Base-by-base conservation (phyloP, 352 stramenopile genomes). In the Aphanomyces cochlioides region DNA sequence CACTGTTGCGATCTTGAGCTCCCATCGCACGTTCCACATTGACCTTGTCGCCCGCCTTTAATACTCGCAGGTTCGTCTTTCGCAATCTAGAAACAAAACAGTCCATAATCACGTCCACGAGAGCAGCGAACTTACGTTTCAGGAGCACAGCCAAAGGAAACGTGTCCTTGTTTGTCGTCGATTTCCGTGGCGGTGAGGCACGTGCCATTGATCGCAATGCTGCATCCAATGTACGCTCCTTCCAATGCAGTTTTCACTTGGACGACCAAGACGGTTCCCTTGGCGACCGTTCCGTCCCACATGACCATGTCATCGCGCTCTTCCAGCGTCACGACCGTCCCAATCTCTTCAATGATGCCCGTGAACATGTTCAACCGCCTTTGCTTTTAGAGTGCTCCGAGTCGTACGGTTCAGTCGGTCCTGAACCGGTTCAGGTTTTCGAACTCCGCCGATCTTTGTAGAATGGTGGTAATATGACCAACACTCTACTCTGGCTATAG, bases 281-380 rank as follows among this genome's bases (percentile, higher is more conserved):
- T 80, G 65, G 90, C 90, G n/a, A 74, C 83, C 67, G 87, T 88
- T 12, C 96, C 97, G 76, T 99, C 95, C 97, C 97, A 99, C 36
- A 99, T 78, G 66, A 87, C 75, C 79, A 99, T 91, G 69, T 98
- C 91, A 66, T 90, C 77, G 61, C 90, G 85, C 75, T 97, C 81
- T 70, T 90, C 78, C 74, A 99, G 89, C 47, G 84, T 89, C 63
- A 98, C 80, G 47, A 99, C 93, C 43, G 81, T 91, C 66, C 97
- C 97, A 78, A 99, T 98, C 86, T 99, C 96, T 81, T 99, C 96
- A 50, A 99, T 89, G 80, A 99, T 99, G 41, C 97, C 97, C 7
- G 95, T 98, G 81, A 99, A 99, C 95, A 99, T 92, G 40, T 15
- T 78, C 5, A 5, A 12, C 12, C 5, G 39, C 4, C 34, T 21